Percentiles rank a stretch among this genome's conserved stretches.
Conservation (phyloP, 768 basidiomycete species). For the Trichaptum fuscoviolaceum region DNA sequence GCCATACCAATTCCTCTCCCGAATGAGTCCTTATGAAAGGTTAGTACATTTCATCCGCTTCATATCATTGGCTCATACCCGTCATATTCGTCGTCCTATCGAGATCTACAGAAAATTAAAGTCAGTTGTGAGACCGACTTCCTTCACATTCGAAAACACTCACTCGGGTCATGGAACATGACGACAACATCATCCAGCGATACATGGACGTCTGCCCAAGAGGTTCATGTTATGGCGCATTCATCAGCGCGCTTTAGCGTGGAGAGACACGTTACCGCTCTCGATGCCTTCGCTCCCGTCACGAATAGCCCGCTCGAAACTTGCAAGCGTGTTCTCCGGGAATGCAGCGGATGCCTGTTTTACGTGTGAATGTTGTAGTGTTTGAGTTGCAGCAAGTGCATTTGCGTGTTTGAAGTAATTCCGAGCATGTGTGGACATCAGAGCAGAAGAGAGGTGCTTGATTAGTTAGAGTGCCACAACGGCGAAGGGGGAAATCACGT, state of each 20-base stretch:
- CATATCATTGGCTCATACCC: constrained; percentile 33
- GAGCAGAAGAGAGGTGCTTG: background rate
- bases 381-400: background rate
- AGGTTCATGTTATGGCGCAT: constrained; percentile 42
- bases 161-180: constrained; percentile 95
- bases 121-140: background rate
- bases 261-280: constrained; percentile 75
- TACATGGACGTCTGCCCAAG: constrained; percentile 86
- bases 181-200: constrained; percentile 82
- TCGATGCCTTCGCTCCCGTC: constrained; percentile 97
- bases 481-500: constrained; percentile 22
- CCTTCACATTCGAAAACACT: constrained; percentile 15
- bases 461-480: background rate
- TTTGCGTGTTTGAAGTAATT: background rate
- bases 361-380: background rate
- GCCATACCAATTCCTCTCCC: constrained; percentile 68
- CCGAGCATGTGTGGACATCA: background rate
- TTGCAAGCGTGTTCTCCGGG: constrained; percentile 93
- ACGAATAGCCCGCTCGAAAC: constrained; percentile 90
- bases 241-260: constrained; percentile 20
- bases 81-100: constrained; percentile 77
- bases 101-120: constrained; percentile 38
- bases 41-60: background rate
- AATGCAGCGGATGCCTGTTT: constrained; percentile 74
- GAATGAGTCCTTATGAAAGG: constrained; percentile 50